Conservation (phyloP, 768 basidiomycete species). For the Kwoniella sp. region DNA sequence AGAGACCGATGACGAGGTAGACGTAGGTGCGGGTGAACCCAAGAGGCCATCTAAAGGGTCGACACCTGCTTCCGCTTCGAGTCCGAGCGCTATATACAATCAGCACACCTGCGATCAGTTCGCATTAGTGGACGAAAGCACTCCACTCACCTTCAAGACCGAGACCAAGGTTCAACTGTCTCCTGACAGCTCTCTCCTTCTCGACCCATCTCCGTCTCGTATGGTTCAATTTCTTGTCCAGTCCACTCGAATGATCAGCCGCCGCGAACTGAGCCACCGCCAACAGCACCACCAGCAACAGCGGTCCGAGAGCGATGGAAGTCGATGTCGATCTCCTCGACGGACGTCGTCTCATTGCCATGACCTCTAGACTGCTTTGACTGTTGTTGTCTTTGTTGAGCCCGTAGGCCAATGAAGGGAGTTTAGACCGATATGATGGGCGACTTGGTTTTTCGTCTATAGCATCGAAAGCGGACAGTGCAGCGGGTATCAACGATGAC, state of each 20-base stretch:
- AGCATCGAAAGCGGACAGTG: neutral
- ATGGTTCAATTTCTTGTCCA: conserved; percentile 1
- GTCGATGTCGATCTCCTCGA: neutral
- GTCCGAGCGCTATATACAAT: neutral
- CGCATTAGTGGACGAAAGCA: neutral
- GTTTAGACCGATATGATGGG: conserved; percentile 2
- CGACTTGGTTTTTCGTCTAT: neutral
- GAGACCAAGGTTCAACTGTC: conserved; percentile 1
- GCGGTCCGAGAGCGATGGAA: neutral
- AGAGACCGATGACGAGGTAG: neutral
- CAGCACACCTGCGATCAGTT: neutral
- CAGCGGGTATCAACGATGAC: neutral
- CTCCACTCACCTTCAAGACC: neutral
- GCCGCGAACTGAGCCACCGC: neutral
- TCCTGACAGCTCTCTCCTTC: neutral
- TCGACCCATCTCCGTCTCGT: neutral
- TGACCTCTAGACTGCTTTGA: neutral
- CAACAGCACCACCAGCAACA: neutral
- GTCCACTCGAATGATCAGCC: neutral
- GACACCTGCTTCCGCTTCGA: neutral
- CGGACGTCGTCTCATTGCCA: neutral
- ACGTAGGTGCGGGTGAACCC: neutral
- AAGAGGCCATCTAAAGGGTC: neutral
- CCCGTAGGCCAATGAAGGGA: neutral
- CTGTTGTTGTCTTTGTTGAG: neutral